Conservation (phyloP, 129 eudicot species). For the Chrysanthemum lavandulifolium region DNA sequence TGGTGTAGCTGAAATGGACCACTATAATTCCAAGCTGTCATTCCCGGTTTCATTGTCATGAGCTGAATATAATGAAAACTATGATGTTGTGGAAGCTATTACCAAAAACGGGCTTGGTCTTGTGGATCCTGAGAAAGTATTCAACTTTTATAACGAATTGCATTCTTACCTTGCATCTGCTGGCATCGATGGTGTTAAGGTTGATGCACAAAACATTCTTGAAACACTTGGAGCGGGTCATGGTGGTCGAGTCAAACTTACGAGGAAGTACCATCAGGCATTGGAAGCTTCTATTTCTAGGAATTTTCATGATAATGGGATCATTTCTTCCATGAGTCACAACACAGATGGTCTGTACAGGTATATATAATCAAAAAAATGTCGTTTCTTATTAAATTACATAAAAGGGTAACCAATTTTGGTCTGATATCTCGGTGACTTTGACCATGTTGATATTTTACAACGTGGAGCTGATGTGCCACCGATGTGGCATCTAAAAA, state of each 20-base stretch:
- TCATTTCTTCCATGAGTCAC: constrained; percentile 96
- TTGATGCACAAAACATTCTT: constrained; percentile 81
- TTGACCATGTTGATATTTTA: neutral
- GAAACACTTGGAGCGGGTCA: constrained; percentile 92
- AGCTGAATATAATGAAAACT: constrained; percentile 52
- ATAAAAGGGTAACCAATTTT: neutral
- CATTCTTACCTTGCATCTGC: constrained; percentile 84
- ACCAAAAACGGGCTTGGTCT: constrained; percentile 70
- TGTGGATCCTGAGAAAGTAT: constrained; percentile 82
- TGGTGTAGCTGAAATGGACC: constrained; percentile 60
- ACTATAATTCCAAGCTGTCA: constrained; percentile 65
- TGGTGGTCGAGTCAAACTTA: constrained; percentile 85
- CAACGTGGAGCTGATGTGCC: too few species aligned
- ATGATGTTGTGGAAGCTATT: constrained; percentile 56
- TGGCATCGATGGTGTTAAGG: constrained; percentile 92
- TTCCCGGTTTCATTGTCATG: constrained; percentile 76
- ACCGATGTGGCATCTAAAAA: too few species aligned
- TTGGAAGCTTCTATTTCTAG: constrained; percentile 75
- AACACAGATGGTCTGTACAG: constrained; percentile 89
- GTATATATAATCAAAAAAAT: constrained; percentile 26
- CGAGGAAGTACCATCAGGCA: constrained; percentile 84
- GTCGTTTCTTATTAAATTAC: neutral
- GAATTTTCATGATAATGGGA: constrained; percentile 83
- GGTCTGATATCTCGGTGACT: neutral
- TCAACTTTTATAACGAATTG: constrained; percentile 66